Evolutionary conservation across 805 yeast species (phyloP), one percentile per base, ranked within the genome.

Genomic region (Sugiyamaella boreocaroliniensis): DNA sequence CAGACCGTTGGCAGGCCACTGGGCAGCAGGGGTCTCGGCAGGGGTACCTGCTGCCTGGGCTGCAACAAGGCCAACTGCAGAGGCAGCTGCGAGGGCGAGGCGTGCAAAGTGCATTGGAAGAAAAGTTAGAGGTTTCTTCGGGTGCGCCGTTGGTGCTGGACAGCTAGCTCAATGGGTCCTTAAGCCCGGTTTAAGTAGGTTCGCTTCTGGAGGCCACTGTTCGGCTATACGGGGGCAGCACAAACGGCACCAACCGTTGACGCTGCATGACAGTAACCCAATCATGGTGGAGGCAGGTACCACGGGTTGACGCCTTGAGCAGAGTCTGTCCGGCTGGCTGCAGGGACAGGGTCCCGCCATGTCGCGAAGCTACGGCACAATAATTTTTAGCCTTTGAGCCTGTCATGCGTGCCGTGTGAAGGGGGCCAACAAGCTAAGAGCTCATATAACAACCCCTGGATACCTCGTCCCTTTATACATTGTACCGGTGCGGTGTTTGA

Each of bases 1-100:
- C 14, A 20, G 11, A 29, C 49, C 49, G 29, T 46, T 37, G 20
- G 19, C n/a, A 12, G 49, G 49, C 49, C 49, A 46, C n/a, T 14
- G 12, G n/a, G 37, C 37, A 9, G 37, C 37, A 18, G 32, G 19
- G 4, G 19, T 41, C 6, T 15, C 22, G 18, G 43, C 47, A 11
- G 29, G 20, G n/a, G 37, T 32, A 14, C 37, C 37, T 11, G 37
- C 10, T 14, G 12, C n/a, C n/a, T 32, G 37, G n/a, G 37, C 37
- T 3, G 37, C 12, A 14, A 32, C 37, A 9, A 32, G 37, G 11
- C 37, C 37, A 32, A 32, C 8, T 10, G 37, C 37, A 10, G 37
- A 32, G n/a, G 37, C 37, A 9, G 37, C 37, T 32, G 11, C 37
- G n/a, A 32, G 37, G 12, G 37, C 37, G n/a, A 32, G n/a, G 37